Base-by-base conservation (phyloP, 495 filamentous ascomycete genomes). In the Aspergillus asperescens region DNA sequence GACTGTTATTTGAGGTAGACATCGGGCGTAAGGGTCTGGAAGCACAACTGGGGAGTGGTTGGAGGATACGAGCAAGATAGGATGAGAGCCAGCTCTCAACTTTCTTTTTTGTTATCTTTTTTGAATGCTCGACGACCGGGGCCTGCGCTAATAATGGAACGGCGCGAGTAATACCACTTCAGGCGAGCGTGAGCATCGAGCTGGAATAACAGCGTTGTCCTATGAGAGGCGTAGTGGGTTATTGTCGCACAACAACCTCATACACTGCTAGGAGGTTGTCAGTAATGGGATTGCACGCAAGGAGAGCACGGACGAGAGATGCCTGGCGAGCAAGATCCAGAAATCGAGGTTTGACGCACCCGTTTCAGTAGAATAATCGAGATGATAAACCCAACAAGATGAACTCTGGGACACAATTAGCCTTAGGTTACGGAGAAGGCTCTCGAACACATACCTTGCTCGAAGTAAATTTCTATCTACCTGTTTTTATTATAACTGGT, bases 61-160 rank as follows among this genome's bases (percentile, higher is more conserved):
- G 19, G 7, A 51, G 50, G 22, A 56, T 46, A 50, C 48, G 34
- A 28, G 23, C 10, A 56, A 51, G 32, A 32, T 41, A 39, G 53
- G 56, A 63, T 65, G 66, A 72, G 67, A 67, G 49, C 70, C 70
- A 64, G 69, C 69, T 72, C 69, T 69, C 42, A 40, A 34, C 19
- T 22, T 56, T 48, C 12, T 1, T 8, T 44, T 44, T 42, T 27
- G 28, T 44, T 45, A 24, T 34, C 10, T 39, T n/a, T 29, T 45
- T 9, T 38, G 15, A 8, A 22, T 38, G 15, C 39, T 39, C n/a
- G 27, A 38, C 39, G 38, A 38, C 8, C 18, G 50, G 18, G 13
- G 5, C 5, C 7, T 35, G 31, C 5, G 20, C 18, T 39, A 31
- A 25, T 16, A 39, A 32, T 32, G 37, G 22, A 32, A 9, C 7